Evolutionary conservation across 306 rosid genomes (phyloP), one percentile per base, ranked within the genome.

Genomic region (Gillenia trifoliata): DNA sequence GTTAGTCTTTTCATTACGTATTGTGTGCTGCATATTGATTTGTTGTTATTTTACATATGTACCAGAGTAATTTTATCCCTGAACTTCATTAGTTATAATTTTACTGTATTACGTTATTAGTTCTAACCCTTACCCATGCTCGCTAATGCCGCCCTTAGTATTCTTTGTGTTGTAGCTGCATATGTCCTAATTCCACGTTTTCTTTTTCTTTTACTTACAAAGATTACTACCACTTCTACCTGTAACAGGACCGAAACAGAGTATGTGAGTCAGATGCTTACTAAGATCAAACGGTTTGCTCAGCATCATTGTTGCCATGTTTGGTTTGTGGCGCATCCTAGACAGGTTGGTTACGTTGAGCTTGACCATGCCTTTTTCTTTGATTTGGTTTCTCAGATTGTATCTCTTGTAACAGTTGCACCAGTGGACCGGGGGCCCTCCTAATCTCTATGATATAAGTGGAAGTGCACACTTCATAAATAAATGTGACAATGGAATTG

Each of bases 251-350:
- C 93, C 19, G 97, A 94, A 88, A 94, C 97, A 43, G 98, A 94
- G 83, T 91, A 94, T 62, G 98, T 90, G 36, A 94, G 98, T 75
- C 90, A 91, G 83, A 94, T 94, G 96, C 97, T 94, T 75, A 88
- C 98, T 61, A 79, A 83, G 81, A 77, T 94, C 75, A 94, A 91
- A 79, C 85, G 98, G 82, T 94, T 94, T 79, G 97, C 98, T 63
- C 98, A 91, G 60, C 91, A 89, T 88, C 96, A 90, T 55, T 85
- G 93, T 63, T 90, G 98, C 83, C 98, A 90, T 86, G 98, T 94
- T 81, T 94, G 96, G 98, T 94, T 94, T 79, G 98, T 94, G 33
- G 98, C 97, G 68, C 98, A 94, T 83, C 98, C 96, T 50, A 81
- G 88, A 71, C 98, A 94, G 98, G 98, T 94, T 77, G 49, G 85